Percentiles rank a stretch among this genome's conserved stretches.
These are phyloP conservation scores for Straminergon stramineum DNA, from an alignment of 225 moss, liverwort and hornwort genomes.

Conservation along the genomic window DNA sequence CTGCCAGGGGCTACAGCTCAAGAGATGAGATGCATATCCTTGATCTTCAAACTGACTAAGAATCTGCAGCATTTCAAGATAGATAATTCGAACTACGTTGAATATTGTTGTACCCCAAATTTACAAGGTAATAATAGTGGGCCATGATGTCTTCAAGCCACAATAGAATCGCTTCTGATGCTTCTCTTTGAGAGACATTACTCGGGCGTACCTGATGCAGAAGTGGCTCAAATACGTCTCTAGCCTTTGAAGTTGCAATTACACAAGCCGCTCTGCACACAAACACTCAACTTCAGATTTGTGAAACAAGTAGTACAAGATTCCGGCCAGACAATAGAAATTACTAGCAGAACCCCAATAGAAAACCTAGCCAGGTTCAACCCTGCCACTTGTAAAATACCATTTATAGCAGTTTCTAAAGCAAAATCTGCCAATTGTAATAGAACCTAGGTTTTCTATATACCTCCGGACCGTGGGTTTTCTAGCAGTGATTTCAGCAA, in stretches of 20 bases:
- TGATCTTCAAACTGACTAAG: not conserved
- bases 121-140: not conserved
- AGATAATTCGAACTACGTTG: not conserved
- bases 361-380: not conserved
- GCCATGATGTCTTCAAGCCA: not conserved
- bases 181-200: not conserved
- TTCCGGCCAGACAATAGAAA: not conserved
- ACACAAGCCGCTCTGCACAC: slow-evolving; percentile 88
- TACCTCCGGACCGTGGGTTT: not conserved
- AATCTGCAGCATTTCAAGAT: not conserved
- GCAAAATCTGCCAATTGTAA: not conserved
- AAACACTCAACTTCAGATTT: not conserved
- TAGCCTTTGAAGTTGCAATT: slow-evolving; percentile 86
- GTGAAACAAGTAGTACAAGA: not conserved
- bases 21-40: not conserved
- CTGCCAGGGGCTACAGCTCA: not conserved
- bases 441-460: not conserved
- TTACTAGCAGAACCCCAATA: not conserved
- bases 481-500: not conserved
- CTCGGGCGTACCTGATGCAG: slow-evolving; percentile 57
- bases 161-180: not conserved
- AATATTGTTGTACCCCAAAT: not conserved
- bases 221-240: slow-evolving; percentile 92
- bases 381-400: not conserved
- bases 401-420: not conserved